phyloP scores from a whole-genome alignment of 2,329 filamentous ascomycete genomes.

The Raffaelea ambrosiae region DNA sequence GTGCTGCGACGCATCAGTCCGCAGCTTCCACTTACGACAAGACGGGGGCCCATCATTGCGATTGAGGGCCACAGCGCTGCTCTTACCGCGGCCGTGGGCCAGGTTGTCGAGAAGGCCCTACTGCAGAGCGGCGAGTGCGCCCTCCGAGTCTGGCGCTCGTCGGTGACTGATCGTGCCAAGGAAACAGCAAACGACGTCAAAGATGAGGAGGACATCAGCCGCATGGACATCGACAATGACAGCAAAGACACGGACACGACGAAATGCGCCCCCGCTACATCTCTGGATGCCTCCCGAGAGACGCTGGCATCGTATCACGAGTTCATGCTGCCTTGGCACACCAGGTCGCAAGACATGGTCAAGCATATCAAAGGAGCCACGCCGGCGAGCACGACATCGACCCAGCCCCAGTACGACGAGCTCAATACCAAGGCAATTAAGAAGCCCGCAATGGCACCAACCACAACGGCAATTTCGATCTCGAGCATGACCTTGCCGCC shows the following conservation, averaged over 20 bases:
- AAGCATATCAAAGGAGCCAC: conserved; percentile 36
- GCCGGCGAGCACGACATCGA: not conserved
- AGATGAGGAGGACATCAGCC: not conserved
- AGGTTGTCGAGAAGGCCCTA: conserved; percentile 58
- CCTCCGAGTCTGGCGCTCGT: conserved; percentile 31
- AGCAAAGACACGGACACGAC: not conserved
- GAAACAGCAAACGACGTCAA: not conserved
- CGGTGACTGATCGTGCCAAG: conserved; percentile 24
- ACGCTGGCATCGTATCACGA: conserved; percentile 54
- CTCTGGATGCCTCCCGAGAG: not conserved
- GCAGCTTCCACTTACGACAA: conserved; percentile 35
- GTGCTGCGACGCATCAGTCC: conserved; percentile 69
- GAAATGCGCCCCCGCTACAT: not conserved
- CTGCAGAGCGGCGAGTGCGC: conserved; percentile 32
- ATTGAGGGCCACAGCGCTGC: conserved; percentile 63
- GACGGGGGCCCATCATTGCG: conserved; percentile 72
- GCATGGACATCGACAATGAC: too few relatives aligned
- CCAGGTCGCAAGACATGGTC: conserved; percentile 62
- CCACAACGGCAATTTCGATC: not conserved
- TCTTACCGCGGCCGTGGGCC: conserved; percentile 48
- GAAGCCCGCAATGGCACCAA: not conserved
- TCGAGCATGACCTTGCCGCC: not conserved
- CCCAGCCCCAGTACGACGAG: not conserved
- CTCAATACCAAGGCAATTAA: not conserved
- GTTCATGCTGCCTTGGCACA: conserved; percentile 66